Percentiles rank a stretch among this genome's conserved stretches.
phyloP scores from a whole-genome alignment of 2,329 filamentous ascomycete species.

The Teratosphaeria zuluensis region DNA sequence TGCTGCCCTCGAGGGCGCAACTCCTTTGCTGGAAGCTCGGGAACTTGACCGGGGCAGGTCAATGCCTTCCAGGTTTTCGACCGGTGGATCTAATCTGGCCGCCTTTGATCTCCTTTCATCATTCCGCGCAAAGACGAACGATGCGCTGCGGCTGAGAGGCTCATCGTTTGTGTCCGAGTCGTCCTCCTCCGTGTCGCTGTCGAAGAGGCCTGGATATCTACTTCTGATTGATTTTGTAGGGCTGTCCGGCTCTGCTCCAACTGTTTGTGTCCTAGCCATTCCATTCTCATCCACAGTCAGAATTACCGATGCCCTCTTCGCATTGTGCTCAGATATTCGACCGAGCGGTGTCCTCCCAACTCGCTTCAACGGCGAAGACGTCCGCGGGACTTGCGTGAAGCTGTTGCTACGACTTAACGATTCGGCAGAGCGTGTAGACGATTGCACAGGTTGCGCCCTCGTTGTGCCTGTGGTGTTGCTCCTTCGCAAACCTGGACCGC shows the following conservation, averaged over 20 bases:
- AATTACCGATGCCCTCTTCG: slow-evolving; percentile 33
- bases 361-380: slow-evolving; percentile 39
- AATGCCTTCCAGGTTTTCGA: slow-evolving; percentile 26
- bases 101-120: slow-evolving; percentile 21
- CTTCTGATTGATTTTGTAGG: slow-evolving; percentile 26
- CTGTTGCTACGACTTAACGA: slow-evolving; percentile 18
- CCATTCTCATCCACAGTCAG: slow-evolving; percentile 38
- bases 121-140: slow-evolving; percentile 20
- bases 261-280: slow-evolving; percentile 38
- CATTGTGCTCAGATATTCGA: slow-evolving; percentile 36
- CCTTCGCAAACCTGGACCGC: slow-evolving; percentile 29
- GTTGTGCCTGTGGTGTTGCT: slow-evolving; percentile 36
- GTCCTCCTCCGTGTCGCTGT: slow-evolving; percentile 26
- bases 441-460: slow-evolving; percentile 13
- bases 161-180: slow-evolving; percentile 18
- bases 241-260: slow-evolving; percentile 22
- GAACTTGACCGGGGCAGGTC: slow-evolving; percentile 24
- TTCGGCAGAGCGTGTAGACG: slow-evolving; percentile 21
- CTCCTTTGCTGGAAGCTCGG: slow-evolving; percentile 19
- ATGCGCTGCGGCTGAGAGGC: slow-evolving; percentile 19
- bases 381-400: slow-evolving; percentile 30
- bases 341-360: slow-evolving; percentile 31
- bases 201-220: slow-evolving; percentile 38
- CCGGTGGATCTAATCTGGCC: slow-evolving; percentile 24
- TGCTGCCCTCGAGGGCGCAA: slow-evolving; percentile 26